A percentile compares a stretch with the other conserved stretches of the same genome.
These are phyloP conservation scores for Kickxella alabastrina DNA, from an alignment of 192 early-diverging fungal genomes.

Conservation along the genomic window DNA sequence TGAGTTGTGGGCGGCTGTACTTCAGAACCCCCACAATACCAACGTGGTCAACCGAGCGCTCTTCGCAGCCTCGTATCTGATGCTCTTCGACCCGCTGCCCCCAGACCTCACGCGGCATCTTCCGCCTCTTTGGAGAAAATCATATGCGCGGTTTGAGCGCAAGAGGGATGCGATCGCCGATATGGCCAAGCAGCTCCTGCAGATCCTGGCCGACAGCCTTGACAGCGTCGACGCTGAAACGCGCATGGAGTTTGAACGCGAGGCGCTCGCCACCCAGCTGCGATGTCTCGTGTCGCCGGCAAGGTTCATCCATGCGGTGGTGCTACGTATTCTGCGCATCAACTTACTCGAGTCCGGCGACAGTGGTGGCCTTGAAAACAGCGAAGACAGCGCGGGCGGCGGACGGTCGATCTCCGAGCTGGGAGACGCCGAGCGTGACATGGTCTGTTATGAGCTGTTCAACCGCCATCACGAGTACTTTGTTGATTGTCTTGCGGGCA, in stretches of 20 bases:
- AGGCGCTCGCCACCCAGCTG: conserved; percentile 15
- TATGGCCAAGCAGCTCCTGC: conserved; percentile 21
- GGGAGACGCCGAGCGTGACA: conserved; percentile 24
- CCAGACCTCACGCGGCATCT: conserved; percentile 5
- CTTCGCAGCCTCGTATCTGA: conserved; percentile 30
- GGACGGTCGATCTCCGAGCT: not conserved
- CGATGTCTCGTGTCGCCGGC: conserved; percentile 32
- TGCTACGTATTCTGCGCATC: conserved; percentile 21
- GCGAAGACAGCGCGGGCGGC: not conserved
- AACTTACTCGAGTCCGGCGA: conserved; percentile 12
- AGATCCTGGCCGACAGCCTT: conserved; percentile 15
- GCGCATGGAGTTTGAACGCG: conserved; percentile 25
- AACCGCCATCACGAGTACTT: conserved; percentile 22
- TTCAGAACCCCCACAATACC: conserved; percentile 28
- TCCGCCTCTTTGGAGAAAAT: conserved; percentile 12
- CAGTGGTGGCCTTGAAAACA: not conserved
- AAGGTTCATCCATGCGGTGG: conserved; percentile 8
- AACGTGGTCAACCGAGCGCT: conserved; percentile 30
- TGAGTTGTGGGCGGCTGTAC: conserved; percentile 21
- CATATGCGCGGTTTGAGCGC: conserved; percentile 19
- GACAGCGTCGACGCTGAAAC: conserved; percentile 10
- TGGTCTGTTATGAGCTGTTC: conserved; percentile 38
- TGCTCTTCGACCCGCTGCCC: conserved; percentile 38
- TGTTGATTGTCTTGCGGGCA: conserved; percentile 15
- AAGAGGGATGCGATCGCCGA: conserved; percentile 3